phyloP scores from a whole-genome alignment of 371 early-diverging fungal species.

The Mortierella sp. region DNA sequence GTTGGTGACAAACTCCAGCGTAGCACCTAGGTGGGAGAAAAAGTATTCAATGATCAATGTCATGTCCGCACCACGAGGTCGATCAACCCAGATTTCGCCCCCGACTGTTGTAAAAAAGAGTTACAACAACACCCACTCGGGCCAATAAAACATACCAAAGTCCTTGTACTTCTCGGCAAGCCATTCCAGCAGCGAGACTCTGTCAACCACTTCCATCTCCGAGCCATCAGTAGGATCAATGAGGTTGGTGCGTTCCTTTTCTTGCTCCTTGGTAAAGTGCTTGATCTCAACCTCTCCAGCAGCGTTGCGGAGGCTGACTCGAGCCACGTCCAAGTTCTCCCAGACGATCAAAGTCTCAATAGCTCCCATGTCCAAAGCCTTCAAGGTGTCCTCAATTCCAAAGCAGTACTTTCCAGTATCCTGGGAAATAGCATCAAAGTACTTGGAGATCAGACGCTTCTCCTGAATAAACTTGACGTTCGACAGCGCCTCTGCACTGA shows the following conservation, averaged over 20 bases:
- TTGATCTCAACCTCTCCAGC: slow-evolving; percentile 73
- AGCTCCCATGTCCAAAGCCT: slow-evolving; percentile 96
- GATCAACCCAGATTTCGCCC: too few species aligned
- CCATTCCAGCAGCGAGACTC: slow-evolving; percentile 95
- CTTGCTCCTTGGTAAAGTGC: slow-evolving; percentile 87
- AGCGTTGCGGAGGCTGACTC: slow-evolving; percentile 82
- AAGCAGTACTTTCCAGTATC: slow-evolving; percentile 98
- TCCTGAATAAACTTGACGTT: slow-evolving; percentile 99
- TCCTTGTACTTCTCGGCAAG: slow-evolving; percentile 98
- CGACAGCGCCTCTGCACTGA: slow-evolving; percentile 92
- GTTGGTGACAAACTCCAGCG: slow-evolving; percentile 97
- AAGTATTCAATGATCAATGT: not conserved
- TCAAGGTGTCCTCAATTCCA: slow-evolving; percentile 97
- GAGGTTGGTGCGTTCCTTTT: slow-evolving; percentile 75
- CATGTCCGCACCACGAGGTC: too few species aligned
- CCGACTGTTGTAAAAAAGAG: too few species aligned
- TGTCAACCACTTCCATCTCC: slow-evolving; percentile 86
- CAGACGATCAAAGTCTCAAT: slow-evolving; percentile 98
- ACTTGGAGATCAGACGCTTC: slow-evolving; percentile 96
- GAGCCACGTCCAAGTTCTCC: slow-evolving; percentile 90
- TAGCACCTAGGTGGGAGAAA: slow-evolving; percentile 62
- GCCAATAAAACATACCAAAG: slow-evolving; percentile 70
- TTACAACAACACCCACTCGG: too few species aligned
- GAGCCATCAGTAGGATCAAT: slow-evolving; percentile 69
- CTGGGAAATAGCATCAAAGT: slow-evolving; percentile 97